Evolutionary conservation across 2,329 filamentous ascomycete genomes (phyloP).

Genomic region (Teratosphaeria gauchensis): DNA sequence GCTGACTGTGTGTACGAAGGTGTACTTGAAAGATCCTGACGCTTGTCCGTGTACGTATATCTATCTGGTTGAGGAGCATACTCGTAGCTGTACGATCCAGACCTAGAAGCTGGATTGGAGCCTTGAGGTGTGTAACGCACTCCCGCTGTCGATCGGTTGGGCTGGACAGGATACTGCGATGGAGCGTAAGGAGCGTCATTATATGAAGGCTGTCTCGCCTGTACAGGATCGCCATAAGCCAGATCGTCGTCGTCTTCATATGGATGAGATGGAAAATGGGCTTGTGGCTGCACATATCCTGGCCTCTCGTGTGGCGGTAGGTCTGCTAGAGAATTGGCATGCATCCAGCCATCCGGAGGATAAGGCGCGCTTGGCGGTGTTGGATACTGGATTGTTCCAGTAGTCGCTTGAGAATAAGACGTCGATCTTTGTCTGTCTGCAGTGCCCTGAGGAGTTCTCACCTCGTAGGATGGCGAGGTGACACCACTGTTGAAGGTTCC

Average conservation of each 20-base stretch:
- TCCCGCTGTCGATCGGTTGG: constrained; percentile 6
- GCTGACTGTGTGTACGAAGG: constrained; percentile 11
- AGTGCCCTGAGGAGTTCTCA: constrained; percentile 27
- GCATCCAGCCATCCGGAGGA: constrained; percentile 28
- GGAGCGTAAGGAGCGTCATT: constrained; percentile 3
- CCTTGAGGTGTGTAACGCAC: constrained; percentile 14
- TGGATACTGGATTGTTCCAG: constrained; percentile 8
- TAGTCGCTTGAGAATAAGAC: constrained; percentile 7
- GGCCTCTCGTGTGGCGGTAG: constrained; percentile 36
- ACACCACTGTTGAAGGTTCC: constrained; percentile 11
- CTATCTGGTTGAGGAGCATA: constrained; percentile 33
- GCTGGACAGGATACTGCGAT: constrained; percentile 8
- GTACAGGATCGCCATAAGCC: constrained; percentile 18
- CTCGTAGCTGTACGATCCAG: constrained; percentile 13
- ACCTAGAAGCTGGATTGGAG: constrained; percentile 13
- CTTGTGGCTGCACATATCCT: constrained; percentile 20
- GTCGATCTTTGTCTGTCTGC: constrained; percentile 6
- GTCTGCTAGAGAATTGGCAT: constrained; percentile 34
- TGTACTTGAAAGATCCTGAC: constrained; percentile 4
- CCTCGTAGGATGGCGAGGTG: constrained; percentile 28
- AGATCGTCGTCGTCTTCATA: constrained; percentile 21
- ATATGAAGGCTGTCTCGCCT: constrained; percentile 9
- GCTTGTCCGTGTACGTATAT: constrained; percentile 35
- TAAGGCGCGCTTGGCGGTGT: constrained; percentile 14
- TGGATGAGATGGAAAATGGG: constrained; percentile 8